phyloP scores from a whole-genome alignment of 2,329 filamentous ascomycete species.

The Aureobasidium sp. region DNA sequence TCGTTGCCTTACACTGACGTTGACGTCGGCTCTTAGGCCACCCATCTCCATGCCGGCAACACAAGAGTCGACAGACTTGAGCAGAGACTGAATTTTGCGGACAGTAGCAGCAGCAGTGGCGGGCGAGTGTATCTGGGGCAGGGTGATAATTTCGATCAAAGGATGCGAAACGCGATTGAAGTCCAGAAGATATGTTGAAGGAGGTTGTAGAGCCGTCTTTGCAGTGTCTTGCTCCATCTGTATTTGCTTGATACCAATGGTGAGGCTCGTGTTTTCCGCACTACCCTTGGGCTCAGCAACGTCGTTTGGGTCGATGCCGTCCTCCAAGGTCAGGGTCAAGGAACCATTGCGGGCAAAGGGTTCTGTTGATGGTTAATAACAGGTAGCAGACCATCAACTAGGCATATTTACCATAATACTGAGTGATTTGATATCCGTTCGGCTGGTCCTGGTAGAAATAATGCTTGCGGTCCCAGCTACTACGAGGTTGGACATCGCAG shows the following conservation, averaged over 20 bases:
- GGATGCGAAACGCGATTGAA: constrained; percentile 90
- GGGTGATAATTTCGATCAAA: constrained; percentile 89
- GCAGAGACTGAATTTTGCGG: constrained; percentile 74
- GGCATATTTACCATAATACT: constrained; percentile 62
- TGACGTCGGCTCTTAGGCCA: constrained; percentile 86
- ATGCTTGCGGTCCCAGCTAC: constrained; percentile 91
- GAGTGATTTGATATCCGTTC: constrained; percentile 92
- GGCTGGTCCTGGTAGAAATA: constrained; percentile 99
- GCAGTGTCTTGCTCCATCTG: constrained; percentile 98
- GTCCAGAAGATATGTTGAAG: constrained; percentile 71
- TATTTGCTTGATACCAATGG: constrained; percentile 81
- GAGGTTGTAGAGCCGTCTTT: constrained; percentile 76
- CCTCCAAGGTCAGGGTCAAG: constrained; percentile 63
- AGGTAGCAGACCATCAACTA: too few species aligned
- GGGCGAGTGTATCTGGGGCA: constrained; percentile 80
- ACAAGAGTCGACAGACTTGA: constrained; percentile 76
- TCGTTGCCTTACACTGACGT: constrained; percentile 73
- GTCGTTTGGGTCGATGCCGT: constrained; percentile 72
- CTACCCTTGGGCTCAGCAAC: constrained; percentile 50
- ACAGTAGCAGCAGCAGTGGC: constrained; percentile 83
- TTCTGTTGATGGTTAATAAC: constrained; percentile 30
- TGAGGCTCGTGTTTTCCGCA: constrained; percentile 39
- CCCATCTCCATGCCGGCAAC: constrained; percentile 90
- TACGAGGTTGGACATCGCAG: constrained; percentile 68
- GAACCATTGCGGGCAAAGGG: constrained; percentile 62